Conservation (phyloP, 2,329 filamentous ascomycete genomes). For the Pyrenophora seminiperda region DNA sequence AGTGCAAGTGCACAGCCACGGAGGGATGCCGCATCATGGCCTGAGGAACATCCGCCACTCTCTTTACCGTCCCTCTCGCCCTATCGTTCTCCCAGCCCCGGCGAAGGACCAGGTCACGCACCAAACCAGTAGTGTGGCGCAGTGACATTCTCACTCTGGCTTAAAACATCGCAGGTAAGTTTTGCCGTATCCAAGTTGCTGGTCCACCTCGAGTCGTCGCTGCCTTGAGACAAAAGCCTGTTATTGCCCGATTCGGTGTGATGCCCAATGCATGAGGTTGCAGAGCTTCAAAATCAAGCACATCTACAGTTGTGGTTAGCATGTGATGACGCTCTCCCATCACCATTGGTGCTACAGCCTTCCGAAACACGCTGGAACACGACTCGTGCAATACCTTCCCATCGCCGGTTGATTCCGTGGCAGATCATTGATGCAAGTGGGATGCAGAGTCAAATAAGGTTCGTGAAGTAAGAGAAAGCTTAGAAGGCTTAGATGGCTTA, state of each 20-base stretch:
- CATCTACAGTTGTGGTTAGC: constrained; percentile 8
- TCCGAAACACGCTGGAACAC: constrained; percentile 34
- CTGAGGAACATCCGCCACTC: constrained; percentile 16
- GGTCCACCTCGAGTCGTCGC: constrained; percentile 29
- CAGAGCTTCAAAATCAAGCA: constrained; percentile 14
- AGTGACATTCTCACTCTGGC: constrained; percentile 18
- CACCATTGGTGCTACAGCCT: constrained; percentile 19
- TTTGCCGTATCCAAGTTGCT: constrained; percentile 11
- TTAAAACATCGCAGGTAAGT: constrained; percentile 21
- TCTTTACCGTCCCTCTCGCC: constrained; percentile 18
- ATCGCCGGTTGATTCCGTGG: not conserved
- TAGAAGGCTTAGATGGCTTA: no score
- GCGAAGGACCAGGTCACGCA: constrained; percentile 21
- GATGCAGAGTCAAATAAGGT: not conserved
- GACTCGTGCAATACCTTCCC: constrained; percentile 27
- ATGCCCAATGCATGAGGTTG: constrained; percentile 20
- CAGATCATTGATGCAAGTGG: not conserved
- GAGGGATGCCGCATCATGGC: not conserved
- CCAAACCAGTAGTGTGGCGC: constrained; percentile 29
- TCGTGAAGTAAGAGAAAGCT: not conserved
- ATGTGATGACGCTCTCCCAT: constrained; percentile 14
- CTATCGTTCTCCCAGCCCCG: constrained; percentile 25
- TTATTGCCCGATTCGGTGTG: constrained; percentile 15
- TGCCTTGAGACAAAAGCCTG: constrained; percentile 37
- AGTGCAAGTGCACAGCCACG: constrained; percentile 22